Conservation (phyloP, 1,284 basidiomycete species). For the Moesziomyces sp. region DNA sequence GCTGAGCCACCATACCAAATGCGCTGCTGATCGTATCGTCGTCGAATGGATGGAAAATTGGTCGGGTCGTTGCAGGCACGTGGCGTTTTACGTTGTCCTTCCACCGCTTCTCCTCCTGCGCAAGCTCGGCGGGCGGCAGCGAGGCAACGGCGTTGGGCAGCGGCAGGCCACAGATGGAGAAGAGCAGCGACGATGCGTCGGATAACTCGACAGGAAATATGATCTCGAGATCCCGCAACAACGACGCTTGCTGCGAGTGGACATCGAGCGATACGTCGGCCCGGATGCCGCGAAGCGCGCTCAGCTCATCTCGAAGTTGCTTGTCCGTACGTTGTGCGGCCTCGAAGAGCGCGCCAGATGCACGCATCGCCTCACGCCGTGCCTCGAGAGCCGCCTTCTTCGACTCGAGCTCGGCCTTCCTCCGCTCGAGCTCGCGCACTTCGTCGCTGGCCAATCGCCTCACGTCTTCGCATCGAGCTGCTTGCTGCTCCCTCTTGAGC, state of each 20-base stretch:
- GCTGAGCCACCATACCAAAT: conserved; percentile 61
- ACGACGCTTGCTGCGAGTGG: conserved; percentile 36
- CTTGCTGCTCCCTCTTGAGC: conserved; percentile 26
- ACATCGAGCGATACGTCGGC: conserved; percentile 13
- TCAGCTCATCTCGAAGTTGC: conserved; percentile 12
- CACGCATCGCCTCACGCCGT: conserved; percentile 16
- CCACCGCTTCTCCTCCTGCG: conserved; percentile 36
- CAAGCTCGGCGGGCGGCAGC: conserved; percentile 18
- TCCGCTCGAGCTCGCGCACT: conserved; percentile 8
- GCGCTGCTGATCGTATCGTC: conserved; percentile 56
- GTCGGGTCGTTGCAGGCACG: conserved; percentile 6
- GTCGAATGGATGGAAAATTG: conserved; percentile 43
- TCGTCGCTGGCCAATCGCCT: conserved; percentile 24
- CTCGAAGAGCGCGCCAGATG: conserved; percentile 14
- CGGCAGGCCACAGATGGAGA: conserved; percentile 58
- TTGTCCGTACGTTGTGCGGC: conserved; percentile 8
- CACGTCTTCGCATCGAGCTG: conserved; percentile 9
- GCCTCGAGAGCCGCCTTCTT: conserved; percentile 17
- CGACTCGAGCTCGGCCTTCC: conserved; percentile 9
- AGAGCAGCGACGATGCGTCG: conserved; percentile 60
- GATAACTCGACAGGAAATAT: conserved; percentile 65
- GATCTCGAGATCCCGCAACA: conserved; percentile 57
- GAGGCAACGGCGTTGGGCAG: conserved; percentile 57
- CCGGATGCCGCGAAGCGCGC: conserved; percentile 5
- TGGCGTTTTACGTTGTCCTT: conserved; percentile 25